Conservation (phyloP, 2,329 filamentous ascomycete genomes). For the Fusarium denticulatum region DNA sequence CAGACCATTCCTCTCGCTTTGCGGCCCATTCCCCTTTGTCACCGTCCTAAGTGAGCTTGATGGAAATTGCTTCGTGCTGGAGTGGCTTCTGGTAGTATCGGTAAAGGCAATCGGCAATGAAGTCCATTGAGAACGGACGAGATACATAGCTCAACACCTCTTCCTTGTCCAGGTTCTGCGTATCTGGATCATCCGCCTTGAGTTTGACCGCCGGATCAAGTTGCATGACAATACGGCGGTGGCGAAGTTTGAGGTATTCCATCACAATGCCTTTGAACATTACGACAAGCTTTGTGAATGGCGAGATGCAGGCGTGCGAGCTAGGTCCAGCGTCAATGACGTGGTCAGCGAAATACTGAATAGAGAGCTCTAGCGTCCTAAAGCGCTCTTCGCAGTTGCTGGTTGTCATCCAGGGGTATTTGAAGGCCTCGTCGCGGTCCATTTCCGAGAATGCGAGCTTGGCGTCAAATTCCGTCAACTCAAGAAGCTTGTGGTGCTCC, state of each 20-base stretch:
- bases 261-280: background rate
- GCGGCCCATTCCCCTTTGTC: accelerated
- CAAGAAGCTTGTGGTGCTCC: accelerated
- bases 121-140: background rate
- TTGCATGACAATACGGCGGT: background rate
- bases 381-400: background rate
- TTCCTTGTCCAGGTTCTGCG: background rate
- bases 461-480: background rate
- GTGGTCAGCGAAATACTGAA: background rate
- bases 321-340: accelerated
- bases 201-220: background rate
- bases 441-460: background rate
- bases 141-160: background rate
- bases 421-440: accelerated
- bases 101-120: background rate
- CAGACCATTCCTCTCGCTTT: background rate
- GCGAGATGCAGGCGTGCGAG: background rate
- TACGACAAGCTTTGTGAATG: background rate
- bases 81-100: background rate
- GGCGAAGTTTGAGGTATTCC: background rate
- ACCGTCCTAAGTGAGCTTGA: background rate
- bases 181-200: background rate
- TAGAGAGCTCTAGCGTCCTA: background rate
- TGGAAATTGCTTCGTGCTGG: background rate
- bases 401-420: background rate